Conservation (phyloP, 148 eudicot genomes). For the Simmondsia chinensis region DNA sequence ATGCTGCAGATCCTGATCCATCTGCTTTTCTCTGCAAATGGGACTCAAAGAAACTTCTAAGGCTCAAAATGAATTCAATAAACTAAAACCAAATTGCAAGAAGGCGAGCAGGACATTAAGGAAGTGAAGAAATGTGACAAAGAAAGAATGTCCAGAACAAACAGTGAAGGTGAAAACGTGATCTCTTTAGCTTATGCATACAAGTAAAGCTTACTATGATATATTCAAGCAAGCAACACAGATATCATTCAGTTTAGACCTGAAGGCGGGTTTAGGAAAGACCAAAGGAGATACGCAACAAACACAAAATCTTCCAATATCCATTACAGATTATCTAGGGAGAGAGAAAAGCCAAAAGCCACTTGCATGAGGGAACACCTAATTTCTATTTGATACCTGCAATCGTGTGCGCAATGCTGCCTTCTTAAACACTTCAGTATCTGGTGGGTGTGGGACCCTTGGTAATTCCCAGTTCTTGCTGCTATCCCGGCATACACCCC, state of each 20-base stretch:
- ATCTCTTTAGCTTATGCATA: neutral
- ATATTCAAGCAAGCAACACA: neutral
- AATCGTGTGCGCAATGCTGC: constrained; percentile 75
- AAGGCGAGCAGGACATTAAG: too few species aligned
- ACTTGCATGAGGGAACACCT: neutral
- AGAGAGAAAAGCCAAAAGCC: too few species aligned
- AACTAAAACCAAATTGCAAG: too few species aligned
- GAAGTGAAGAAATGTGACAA: neutral
- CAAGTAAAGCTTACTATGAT: neutral
- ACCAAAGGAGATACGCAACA: too few species aligned
- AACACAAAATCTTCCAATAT: too few species aligned
- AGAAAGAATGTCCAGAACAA: neutral
- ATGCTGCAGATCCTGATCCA: constrained; percentile 42
- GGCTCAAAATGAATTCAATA: too few species aligned
- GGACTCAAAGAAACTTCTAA: too few species aligned
- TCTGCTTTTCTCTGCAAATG: constrained; percentile 55
- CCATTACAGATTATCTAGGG: too few species aligned
- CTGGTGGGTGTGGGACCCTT: constrained; percentile 57
- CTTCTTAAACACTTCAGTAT: constrained; percentile 63
- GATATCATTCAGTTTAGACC: neutral
- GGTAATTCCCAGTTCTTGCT: constrained; percentile 71
- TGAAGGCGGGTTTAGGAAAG: too few species aligned
- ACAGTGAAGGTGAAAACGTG: neutral
- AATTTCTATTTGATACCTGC: constrained; percentile 42
- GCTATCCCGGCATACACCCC: constrained; percentile 72